phyloP scores from a whole-genome alignment of 441 rosid species.

The Arabidopsis lyrata region DNA sequence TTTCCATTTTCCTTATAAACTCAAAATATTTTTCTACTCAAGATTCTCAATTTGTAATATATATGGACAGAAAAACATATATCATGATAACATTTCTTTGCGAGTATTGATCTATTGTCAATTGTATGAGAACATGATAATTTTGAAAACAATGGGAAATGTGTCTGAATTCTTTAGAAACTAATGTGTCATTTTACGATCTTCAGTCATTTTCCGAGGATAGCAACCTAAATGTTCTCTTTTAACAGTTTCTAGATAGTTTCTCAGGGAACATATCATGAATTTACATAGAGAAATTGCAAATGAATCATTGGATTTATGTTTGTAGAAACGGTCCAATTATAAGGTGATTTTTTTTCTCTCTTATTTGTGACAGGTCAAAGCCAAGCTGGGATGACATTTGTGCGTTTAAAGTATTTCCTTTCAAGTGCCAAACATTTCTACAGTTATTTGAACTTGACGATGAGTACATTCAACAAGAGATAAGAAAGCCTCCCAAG shows the following conservation, averaged over 20 bases:
- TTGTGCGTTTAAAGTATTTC: slow-evolving; percentile 21
- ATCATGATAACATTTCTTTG: not conserved
- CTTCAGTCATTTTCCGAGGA: slow-evolving; percentile 9
- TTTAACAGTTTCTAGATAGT: not conserved
- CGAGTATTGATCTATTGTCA: not conserved
- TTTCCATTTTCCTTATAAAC: slow-evolving; percentile 15
- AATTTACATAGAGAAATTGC: not conserved
- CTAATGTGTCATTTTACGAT: not conserved
- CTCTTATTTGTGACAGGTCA: slow-evolving; percentile 7
- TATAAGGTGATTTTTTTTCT: slow-evolving; percentile 3
- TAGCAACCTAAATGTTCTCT: not conserved
- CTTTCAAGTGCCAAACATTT: slow-evolving; percentile 25
- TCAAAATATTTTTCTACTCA: slow-evolving; percentile 1
- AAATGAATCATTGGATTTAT: not conserved
- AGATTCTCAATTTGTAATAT: not conserved
- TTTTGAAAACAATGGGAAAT: slow-evolving; percentile 12
- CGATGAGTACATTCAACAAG: slow-evolving; percentile 21
- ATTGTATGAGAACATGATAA: not conserved
- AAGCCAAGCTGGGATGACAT: slow-evolving; percentile 27
- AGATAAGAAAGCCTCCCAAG: slow-evolving; percentile 22
- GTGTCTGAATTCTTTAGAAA: slow-evolving; percentile 6
- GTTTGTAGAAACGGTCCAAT: not conserved
- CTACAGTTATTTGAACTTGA: slow-evolving; percentile 23
- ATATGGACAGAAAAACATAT: not conserved
- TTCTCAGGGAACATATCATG: not conserved